Conservation (phyloP, 2,329 filamentous ascomycete genomes). For the Sporothrix sp. region DNA sequence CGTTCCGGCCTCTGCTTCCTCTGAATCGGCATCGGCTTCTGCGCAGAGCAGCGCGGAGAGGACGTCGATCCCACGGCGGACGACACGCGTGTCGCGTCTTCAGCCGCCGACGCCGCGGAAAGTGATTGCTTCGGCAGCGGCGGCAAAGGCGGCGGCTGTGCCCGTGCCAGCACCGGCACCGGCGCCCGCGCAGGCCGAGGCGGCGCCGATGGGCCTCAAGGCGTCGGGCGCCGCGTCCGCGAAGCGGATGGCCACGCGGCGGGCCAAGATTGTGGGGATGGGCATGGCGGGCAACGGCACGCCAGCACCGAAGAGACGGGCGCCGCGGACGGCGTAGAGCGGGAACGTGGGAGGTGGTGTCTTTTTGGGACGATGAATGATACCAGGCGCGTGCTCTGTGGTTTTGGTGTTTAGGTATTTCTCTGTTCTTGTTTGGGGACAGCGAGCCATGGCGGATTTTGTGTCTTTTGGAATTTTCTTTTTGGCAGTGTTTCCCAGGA, state of each 20-base stretch:
- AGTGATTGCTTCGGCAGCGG: conserved; percentile 10
- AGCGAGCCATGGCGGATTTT: too few relatives aligned
- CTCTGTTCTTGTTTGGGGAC: too few relatives aligned
- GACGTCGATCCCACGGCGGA: conserved; percentile 13
- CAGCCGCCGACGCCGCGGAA: conserved; percentile 17
- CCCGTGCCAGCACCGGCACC: background rate
- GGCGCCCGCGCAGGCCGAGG: background rate
- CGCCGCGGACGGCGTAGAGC: background rate
- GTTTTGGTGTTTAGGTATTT: background rate
- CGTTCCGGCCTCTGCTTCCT: background rate
- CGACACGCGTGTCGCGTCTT: conserved; percentile 14
- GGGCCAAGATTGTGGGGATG: conserved; percentile 15
- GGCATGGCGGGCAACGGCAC: conserved; percentile 18
- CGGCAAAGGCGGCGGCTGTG: conserved; percentile 1
- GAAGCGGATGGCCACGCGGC: conserved; percentile 14
- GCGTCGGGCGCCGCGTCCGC: background rate
- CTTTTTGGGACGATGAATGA: too few relatives aligned
- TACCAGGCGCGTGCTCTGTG: too few relatives aligned
- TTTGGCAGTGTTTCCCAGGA: background rate
- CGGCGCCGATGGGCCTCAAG: background rate
- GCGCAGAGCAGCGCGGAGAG: conserved; percentile 3
- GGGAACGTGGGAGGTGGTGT: background rate
- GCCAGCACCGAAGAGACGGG: conserved; percentile 18
- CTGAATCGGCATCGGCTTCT: background rate
- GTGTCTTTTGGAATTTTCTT: background rate